A percentile compares a stretch with the other conserved stretches of the same genome.
phyloP scores from a whole-genome alignment of 192 early-diverging fungal genomes.

The Backusella westeae region DNA sequence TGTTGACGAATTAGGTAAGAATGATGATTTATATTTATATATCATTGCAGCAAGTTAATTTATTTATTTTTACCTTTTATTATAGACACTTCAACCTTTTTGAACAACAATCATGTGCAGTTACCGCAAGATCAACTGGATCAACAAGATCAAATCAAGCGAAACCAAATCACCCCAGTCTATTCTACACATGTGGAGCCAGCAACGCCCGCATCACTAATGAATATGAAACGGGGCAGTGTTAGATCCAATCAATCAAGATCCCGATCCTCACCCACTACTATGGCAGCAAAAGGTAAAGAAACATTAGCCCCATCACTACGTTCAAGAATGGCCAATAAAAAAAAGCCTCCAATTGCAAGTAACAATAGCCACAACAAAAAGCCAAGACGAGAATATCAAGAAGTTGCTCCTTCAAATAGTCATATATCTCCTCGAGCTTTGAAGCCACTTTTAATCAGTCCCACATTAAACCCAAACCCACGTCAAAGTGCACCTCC shows the following conservation, averaged over 20 bases:
- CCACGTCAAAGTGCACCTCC: not conserved
- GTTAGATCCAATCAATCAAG: not conserved
- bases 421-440: constrained; percentile 27
- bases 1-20: not conserved
- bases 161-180: not conserved
- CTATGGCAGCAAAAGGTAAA: not conserved
- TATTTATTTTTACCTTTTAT: not conserved
- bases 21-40: not conserved
- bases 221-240: constrained; percentile 22
- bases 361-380: not conserved
- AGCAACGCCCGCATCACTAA: constrained; percentile 26
- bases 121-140: not conserved
- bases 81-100: not conserved
- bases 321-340: not conserved
- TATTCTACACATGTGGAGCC: constrained; percentile 4
- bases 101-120: not conserved
- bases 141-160: not conserved
- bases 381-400: constrained; percentile 1
- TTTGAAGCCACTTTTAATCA: constrained; percentile 38
- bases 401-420: not conserved
- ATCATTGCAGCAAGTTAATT: not conserved
- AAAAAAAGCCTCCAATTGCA: not conserved
- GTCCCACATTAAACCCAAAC: constrained; percentile 45
- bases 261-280: not conserved
- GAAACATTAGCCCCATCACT: not conserved